Evolutionary conservation across 495 filamentous ascomycete genomes (phyloP).

Genomic region (Diplogelasinospora grovesii): DNA sequence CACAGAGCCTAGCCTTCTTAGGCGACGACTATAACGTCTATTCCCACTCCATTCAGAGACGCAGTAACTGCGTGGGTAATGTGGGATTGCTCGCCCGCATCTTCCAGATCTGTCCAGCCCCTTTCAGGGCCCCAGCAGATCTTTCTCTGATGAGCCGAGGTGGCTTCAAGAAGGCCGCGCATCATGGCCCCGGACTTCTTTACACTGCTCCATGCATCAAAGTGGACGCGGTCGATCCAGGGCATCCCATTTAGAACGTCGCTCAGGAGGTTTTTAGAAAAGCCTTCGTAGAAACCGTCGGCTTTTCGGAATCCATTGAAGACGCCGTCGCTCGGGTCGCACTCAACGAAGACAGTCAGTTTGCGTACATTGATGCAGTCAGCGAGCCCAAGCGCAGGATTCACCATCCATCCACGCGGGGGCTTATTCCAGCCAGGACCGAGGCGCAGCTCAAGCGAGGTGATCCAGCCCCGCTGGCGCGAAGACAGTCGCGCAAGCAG

Average conservation of each 20-base stretch:
- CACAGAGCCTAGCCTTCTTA: too few species aligned
- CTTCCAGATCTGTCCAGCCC: conserved; percentile 52
- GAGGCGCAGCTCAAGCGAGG: conserved; percentile 66
- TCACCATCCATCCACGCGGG: conserved; percentile 66
- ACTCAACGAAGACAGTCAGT: conserved; percentile 71
- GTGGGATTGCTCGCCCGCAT: conserved; percentile 7
- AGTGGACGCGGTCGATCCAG: conserved; percentile 55
- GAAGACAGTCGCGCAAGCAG: conserved; percentile 59
- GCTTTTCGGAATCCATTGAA: conserved; percentile 68
- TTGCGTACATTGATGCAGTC: conserved; percentile 55
- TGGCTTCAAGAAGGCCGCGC: conserved; percentile 54
- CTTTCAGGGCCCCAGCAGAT: conserved; percentile 65
- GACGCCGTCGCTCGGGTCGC: conserved; percentile 64
- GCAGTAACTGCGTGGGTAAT: background rate
- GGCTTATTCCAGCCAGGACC: conserved; percentile 77
- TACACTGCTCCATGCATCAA: conserved; percentile 69
- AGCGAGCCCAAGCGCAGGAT: conserved; percentile 54
- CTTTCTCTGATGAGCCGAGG: conserved; percentile 41
- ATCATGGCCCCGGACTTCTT: conserved; percentile 64
- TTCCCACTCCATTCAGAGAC: conserved; percentile 6
- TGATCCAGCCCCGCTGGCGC: conserved; percentile 59
- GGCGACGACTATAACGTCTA: conserved; percentile 5
- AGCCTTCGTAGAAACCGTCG: conserved; percentile 68
- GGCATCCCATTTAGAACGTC: conserved; percentile 56
- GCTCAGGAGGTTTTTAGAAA: conserved; percentile 53